Conservation (phyloP, 345 rosid genomes). For the Hypericum perforatum region DNA sequence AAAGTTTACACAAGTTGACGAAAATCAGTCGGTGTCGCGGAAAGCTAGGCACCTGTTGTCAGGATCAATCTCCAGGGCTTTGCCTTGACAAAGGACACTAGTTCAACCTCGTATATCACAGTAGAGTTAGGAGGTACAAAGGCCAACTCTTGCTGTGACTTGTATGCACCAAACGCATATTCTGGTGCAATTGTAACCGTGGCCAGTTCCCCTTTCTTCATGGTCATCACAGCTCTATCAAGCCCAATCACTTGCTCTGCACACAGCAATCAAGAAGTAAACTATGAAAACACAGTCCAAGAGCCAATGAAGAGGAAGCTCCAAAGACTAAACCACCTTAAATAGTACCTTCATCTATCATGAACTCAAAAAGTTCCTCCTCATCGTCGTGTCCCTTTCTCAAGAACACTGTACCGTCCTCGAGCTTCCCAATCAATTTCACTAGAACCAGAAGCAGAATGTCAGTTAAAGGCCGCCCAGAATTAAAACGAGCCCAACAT, state of each 20-base stretch:
- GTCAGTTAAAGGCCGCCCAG: background rate
- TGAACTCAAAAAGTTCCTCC: constrained; percentile 51
- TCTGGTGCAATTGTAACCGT: constrained; percentile 30
- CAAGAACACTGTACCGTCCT: constrained; percentile 50
- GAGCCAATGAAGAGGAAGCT: background rate
- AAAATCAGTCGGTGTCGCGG: background rate
- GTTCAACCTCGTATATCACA: constrained; percentile 37
- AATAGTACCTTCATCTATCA: constrained; percentile 31
- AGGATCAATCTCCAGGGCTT: constrained; percentile 46
- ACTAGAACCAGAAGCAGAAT: constrained; percentile 24
- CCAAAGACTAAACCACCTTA: background rate
- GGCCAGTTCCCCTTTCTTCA: constrained; percentile 42
- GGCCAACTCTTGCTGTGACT: constrained; percentile 29
- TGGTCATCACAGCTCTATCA: constrained; percentile 36
- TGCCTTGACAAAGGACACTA: constrained; percentile 42
- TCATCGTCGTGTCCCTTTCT: constrained; percentile 44
- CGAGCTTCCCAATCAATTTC: constrained; percentile 36
- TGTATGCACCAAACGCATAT: constrained; percentile 43
- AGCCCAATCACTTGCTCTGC: constrained; percentile 29
- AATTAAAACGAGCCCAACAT: background rate
- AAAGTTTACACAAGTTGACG: constrained; percentile 8
- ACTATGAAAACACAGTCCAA: background rate
- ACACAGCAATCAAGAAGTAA: constrained; percentile 13
- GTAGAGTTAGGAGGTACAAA: constrained; percentile 29
- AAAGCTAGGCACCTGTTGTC: constrained; percentile 30